Evolutionary conservation across 2,329 filamentous ascomycete species (phyloP), one percentile per base, ranked within the genome.

Genomic region (Fusarium sarcochroum): DNA sequence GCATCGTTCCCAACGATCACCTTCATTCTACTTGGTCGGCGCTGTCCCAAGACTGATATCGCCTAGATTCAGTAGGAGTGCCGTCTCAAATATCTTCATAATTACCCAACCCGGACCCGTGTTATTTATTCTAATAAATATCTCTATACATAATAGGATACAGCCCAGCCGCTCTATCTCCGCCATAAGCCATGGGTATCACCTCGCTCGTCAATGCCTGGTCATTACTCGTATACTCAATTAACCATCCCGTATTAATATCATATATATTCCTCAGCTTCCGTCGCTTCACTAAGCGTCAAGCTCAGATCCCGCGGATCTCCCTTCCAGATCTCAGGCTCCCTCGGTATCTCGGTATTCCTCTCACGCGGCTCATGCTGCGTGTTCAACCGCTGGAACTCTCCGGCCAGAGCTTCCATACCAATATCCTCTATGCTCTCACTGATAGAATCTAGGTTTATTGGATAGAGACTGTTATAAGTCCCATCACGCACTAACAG

Each of bases 221-320:
- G 15, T 14, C 21, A 58, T 63, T 15, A 32, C 18, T 50, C 34
- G 35, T 58, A 7, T 52, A 8, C 30, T 32, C 3, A n/a, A 21
- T 21, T 6, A 37, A 58, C 13, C 46, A 42, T 27, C 14, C 15
- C 15, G 3, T 3, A 59, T 8, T 30, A n/a, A 15, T n/a, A 2
- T 7, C 44, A 65, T 17, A 0, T 20, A 18, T 66, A 60, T 20
- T 45, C 11, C 41, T 60, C 54, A n/a, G 53, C 37, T n/a, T 46
- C 62, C 2, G 62, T 65, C 8, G 62, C 62, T 14, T 65, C 61
- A n/a, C 38, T 66, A 11, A 65, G 38, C 1, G 62, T 65, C 34
- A 65, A 35, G 8, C 7, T 45, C 17, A 65, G n/a, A 6, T 65
- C 62, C 15, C 62, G 44, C 0, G 18, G 54, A 7, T 65, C 38